phyloP scores from a whole-genome alignment of 441 rosid species.

The Arabidopsis hybrid region DNA sequence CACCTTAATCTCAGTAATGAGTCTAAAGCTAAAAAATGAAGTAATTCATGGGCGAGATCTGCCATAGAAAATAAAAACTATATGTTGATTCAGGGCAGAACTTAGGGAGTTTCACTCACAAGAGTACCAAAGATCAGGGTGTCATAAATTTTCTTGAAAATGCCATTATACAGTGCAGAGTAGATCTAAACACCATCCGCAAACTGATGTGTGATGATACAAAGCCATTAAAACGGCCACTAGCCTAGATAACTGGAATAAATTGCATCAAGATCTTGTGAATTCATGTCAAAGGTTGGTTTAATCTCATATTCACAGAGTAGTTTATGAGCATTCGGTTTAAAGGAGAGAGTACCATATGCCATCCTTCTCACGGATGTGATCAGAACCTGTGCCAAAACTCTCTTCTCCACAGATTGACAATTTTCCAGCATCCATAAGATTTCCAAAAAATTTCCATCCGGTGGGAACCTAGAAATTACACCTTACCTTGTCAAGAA shows the following conservation, averaged over 20 bases:
- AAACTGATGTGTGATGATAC: not conserved
- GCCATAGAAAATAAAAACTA: not conserved
- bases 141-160: slow-evolving; percentile 2
- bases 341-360: slow-evolving; percentile 71
- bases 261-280: slow-evolving; percentile 8
- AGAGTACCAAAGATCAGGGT: slow-evolving; percentile 7
- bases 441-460: slow-evolving; percentile 97
- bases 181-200: not conserved
- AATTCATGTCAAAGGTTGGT: slow-evolving; percentile 7
- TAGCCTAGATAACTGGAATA: slow-evolving; percentile 9
- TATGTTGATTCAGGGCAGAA: not conserved
- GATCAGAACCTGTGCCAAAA: slow-evolving; percentile 99
- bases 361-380: slow-evolving; percentile 96
- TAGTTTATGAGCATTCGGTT: slow-evolving; percentile 6
- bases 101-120: slow-evolving; percentile 13
- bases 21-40: slow-evolving; percentile 5
- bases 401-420: slow-evolving; percentile 98
- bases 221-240: not conserved
- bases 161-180: not conserved
- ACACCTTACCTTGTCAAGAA: slow-evolving; percentile 39
- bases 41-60: slow-evolving; percentile 3
- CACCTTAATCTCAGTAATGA: slow-evolving; percentile 7
- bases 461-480: slow-evolving; percentile 89
- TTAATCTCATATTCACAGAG: slow-evolving; percentile 11
- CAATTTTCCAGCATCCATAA: slow-evolving; percentile 95